phyloP scores from a whole-genome alignment of 2,329 filamentous ascomycete genomes.

The Phaeoacremonium minimum region DNA sequence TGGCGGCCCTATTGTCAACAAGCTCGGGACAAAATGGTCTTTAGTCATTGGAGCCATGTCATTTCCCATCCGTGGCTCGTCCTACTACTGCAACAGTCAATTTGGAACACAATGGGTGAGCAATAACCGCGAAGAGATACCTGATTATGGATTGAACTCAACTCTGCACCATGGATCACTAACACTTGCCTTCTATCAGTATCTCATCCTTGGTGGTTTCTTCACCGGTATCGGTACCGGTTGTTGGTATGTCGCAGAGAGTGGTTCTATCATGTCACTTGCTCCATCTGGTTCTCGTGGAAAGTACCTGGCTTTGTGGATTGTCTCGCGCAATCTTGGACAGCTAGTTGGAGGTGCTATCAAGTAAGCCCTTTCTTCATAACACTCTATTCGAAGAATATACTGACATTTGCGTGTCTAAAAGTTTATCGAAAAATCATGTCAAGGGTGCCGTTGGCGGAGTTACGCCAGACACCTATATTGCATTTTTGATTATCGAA shows the following conservation, averaged over 20 bases:
- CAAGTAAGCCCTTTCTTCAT: conserved; percentile 22
- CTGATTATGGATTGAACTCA: too few species aligned
- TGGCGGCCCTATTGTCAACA: conserved; percentile 40
- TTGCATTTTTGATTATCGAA: conserved; percentile 42
- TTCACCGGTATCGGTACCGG: conserved; percentile 33
- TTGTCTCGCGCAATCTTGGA: conserved; percentile 39
- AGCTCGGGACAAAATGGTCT: conserved; percentile 40
- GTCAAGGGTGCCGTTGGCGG: conserved; percentile 28
- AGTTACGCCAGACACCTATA: conserved; percentile 36
- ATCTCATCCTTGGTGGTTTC: conserved; percentile 32
- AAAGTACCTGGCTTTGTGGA: conserved; percentile 43
- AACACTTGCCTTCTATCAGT: conserved; percentile 18
- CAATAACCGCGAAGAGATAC: too few species aligned
- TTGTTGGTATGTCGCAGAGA: conserved; percentile 44
- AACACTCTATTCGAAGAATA: neutral
- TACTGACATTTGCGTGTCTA: neutral
- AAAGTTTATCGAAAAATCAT: conserved; percentile 29
- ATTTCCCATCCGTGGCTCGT: conserved; percentile 39
- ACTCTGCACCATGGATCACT: neutral
- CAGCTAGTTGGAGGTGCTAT: conserved; percentile 42
- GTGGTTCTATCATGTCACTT: conserved; percentile 42
- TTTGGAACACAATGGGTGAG: conserved; percentile 42
- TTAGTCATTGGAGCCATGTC: conserved; percentile 34
- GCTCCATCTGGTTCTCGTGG: conserved; percentile 39
- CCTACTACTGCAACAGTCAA: conserved; percentile 44